Evolutionary conservation across 371 early-diverging fungal species (phyloP).

Genomic region (Mortierella sp.): DNA sequence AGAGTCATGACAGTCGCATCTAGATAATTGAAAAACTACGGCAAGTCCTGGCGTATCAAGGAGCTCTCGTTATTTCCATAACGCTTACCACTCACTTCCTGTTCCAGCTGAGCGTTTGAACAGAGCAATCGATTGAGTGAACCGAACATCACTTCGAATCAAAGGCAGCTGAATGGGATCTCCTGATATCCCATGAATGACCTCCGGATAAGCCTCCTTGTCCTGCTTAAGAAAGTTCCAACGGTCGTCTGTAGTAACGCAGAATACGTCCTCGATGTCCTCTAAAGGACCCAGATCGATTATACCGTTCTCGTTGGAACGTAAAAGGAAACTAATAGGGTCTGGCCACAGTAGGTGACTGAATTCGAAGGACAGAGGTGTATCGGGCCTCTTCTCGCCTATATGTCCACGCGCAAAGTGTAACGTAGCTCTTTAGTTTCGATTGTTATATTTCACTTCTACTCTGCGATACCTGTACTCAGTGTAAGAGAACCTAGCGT

Average conservation of each 20-base stretch:
- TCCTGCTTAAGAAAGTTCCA: slow-evolving; percentile 21
- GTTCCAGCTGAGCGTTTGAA: slow-evolving; percentile 37
- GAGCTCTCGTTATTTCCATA: too few species aligned
- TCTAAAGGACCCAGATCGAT: slow-evolving; percentile 57
- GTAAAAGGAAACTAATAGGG: slow-evolving; percentile 28
- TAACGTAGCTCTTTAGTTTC: neutral
- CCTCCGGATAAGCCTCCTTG: slow-evolving; percentile 2
- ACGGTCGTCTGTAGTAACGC: neutral
- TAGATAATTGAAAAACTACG: too few species aligned
- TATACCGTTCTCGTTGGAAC: slow-evolving; percentile 59
- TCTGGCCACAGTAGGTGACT: slow-evolving; percentile 41
- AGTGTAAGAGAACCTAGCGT: too few species aligned
- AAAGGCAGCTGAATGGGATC: slow-evolving; percentile 51
- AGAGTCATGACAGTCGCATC: too few species aligned
- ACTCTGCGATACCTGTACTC: too few species aligned
- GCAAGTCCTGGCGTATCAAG: too few species aligned
- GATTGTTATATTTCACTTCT: too few species aligned
- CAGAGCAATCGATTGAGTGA: slow-evolving; percentile 20
- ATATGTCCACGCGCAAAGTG: neutral
- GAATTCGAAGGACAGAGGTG: slow-evolving; percentile 52
- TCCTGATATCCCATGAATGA: slow-evolving; percentile 49
- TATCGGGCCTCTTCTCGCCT: slow-evolving; percentile 56
- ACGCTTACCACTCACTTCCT: slow-evolving; percentile 41
- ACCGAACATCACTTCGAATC: slow-evolving; percentile 1
- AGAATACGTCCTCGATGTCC: slow-evolving; percentile 26